Conservation (phyloP, 1,284 basidiomycete genomes). For the Marasmius fiardii region DNA sequence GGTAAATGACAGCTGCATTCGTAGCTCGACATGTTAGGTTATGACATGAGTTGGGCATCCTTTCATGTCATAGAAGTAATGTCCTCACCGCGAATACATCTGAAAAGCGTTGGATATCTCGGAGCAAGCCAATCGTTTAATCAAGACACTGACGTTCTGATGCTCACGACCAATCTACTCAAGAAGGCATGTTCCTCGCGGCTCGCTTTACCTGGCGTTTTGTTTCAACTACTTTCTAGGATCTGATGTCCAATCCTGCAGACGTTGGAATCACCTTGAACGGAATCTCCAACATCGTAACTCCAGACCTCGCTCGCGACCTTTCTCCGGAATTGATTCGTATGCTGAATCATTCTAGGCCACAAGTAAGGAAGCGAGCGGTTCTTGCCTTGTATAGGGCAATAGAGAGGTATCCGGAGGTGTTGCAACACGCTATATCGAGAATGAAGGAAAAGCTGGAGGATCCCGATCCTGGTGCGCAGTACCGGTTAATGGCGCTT, state of each 20-base stretch:
- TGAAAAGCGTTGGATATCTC: slow-evolving; percentile 96
- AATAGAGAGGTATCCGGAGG: slow-evolving; percentile 78
- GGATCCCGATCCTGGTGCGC: slow-evolving; percentile 78
- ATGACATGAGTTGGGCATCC: slow-evolving; percentile 87
- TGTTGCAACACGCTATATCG: slow-evolving; percentile 60
- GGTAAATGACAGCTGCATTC: slow-evolving; percentile 14
- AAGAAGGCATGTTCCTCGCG: slow-evolving; percentile 75
- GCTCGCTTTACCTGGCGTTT: background rate
- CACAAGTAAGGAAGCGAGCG: slow-evolving; percentile 88
- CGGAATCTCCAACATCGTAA: slow-evolving; percentile 87
- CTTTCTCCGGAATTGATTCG: slow-evolving; percentile 83
- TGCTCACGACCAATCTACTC: slow-evolving; percentile 95
- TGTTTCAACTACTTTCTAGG: slow-evolving; percentile 44
- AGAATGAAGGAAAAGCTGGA: slow-evolving; percentile 82
- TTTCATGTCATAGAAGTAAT: slow-evolving; percentile 98
- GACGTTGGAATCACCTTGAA: slow-evolving; percentile 84
- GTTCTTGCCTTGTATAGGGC: slow-evolving; percentile 81
- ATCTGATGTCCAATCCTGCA: slow-evolving; percentile 73
- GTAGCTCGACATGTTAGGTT: slow-evolving; percentile 91
- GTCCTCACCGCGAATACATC: slow-evolving; percentile 88
- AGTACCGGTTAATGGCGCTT: background rate
- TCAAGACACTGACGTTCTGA: slow-evolving; percentile 94
- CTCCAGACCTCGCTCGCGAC: slow-evolving; percentile 86
- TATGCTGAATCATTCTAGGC: slow-evolving; percentile 89
- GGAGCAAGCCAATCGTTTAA: slow-evolving; percentile 92